Percentiles rank a stretch among this genome's conserved stretches.
Conservation (phyloP, 2,329 filamentous ascomycete species). For the Microascus cirrosus region DNA sequence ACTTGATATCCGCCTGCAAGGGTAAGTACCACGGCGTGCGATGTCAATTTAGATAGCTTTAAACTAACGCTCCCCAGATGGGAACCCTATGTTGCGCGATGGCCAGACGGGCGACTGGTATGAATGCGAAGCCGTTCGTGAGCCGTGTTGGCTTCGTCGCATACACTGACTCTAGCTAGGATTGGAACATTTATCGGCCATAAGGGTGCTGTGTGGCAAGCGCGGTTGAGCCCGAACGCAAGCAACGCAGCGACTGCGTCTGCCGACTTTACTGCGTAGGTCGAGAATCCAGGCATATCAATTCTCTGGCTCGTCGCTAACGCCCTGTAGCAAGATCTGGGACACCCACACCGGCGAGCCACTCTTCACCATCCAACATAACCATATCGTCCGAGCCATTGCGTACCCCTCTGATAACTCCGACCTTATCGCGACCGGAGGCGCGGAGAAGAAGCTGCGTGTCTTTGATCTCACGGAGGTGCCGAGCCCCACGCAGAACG, state of each 20-base stretch:
- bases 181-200: slow-evolving; percentile 97
- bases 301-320: slow-evolving; percentile 15
- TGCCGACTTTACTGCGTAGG: slow-evolving; percentile 88
- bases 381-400: slow-evolving; percentile 89
- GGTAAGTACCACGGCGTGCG: slow-evolving; percentile 30
- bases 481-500: slow-evolving; percentile 18
- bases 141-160: not conserved
- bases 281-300: not conserved
- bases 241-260: slow-evolving; percentile 84
- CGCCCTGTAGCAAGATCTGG: slow-evolving; percentile 72
- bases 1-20: slow-evolving; percentile 89
- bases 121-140: slow-evolving; percentile 10
- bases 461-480: slow-evolving; percentile 75
- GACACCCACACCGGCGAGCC: slow-evolving; percentile 91
- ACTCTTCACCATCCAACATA: slow-evolving; percentile 76
- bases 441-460: slow-evolving; percentile 91
- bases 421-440: slow-evolving; percentile 84
- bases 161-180: slow-evolving; percentile 38
- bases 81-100: slow-evolving; percentile 96
- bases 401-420: slow-evolving; percentile 76
- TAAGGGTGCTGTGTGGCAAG: slow-evolving; percentile 97
- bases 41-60: not conserved
- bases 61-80: slow-evolving; percentile 45
- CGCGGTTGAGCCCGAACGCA: slow-evolving; percentile 78
- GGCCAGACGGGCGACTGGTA: slow-evolving; percentile 91